Evolutionary conservation across 129 eudicot species (phyloP).

Genomic region (Helianthus annuus): DNA sequence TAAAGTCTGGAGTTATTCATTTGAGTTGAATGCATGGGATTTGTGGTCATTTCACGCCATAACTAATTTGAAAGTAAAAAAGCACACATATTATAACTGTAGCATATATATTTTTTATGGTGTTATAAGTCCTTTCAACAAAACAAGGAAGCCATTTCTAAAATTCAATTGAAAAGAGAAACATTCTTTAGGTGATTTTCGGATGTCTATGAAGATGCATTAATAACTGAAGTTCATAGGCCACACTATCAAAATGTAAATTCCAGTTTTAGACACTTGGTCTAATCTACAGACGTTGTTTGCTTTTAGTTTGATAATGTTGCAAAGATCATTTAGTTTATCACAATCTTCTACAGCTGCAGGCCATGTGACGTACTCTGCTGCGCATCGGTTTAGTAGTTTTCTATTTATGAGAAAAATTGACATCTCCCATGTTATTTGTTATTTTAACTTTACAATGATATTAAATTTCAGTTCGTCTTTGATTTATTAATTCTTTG

Average conservation of each 20-base stretch:
- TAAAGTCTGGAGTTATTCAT: neutral
- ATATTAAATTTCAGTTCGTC: conserved; percentile 6
- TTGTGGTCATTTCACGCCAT: no score
- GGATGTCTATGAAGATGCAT: no score
- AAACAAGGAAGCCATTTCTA: no score
- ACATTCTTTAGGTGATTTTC: no score
- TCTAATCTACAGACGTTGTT: neutral
- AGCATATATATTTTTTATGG: no score
- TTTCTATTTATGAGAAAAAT: neutral
- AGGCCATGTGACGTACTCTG: conserved; percentile 6
- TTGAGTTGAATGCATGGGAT: neutral
- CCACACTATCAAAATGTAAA: no score
- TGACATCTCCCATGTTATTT: conserved; percentile 7
- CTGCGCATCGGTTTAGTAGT: neutral
- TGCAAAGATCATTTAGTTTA: neutral
- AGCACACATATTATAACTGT: no score
- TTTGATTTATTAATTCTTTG: conserved; percentile 5
- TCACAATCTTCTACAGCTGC: neutral
- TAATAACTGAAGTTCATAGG: no score
- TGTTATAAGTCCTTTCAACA: no score
- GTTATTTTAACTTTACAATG: neutral
- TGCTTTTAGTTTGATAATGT: neutral
- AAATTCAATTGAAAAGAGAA: no score
- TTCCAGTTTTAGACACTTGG: neutral
- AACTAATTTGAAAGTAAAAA: neutral